These are phyloP conservation scores for Aspergillus carbonarius DNA, from an alignment of 2,329 filamentous ascomycete species.

Conservation along the genomic window DNA sequence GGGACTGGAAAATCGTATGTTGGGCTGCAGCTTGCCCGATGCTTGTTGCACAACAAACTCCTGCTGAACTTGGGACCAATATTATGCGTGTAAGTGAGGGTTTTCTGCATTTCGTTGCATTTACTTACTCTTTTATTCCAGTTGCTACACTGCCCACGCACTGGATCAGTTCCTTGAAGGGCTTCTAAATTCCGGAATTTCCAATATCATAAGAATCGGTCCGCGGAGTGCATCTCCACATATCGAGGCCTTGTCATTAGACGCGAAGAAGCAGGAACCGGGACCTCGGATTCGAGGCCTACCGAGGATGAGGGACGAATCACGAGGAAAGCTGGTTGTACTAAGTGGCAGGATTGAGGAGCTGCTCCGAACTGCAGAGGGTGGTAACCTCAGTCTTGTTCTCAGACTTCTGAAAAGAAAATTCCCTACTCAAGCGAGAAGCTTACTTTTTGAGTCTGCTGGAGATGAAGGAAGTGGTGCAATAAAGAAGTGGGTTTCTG, in stretches of 20 bases:
- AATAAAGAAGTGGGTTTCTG: neutral
- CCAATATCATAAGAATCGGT: conserved; percentile 7
- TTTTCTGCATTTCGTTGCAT: neutral
- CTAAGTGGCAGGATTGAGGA: neutral
- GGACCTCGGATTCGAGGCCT: neutral
- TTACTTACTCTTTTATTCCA: neutral
- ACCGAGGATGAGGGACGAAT: neutral
- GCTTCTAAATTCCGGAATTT: conserved; percentile 1
- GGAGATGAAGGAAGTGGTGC: neutral
- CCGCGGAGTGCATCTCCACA: neutral
- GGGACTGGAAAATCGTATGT: conserved; percentile 29
- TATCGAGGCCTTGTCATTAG: neutral
- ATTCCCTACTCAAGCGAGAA: neutral
- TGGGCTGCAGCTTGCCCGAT: conserved; percentile 22
- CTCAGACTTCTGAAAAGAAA: neutral
- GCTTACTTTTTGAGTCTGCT: neutral
- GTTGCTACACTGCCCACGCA: conserved; percentile 13
- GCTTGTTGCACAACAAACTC: conserved; percentile 14
- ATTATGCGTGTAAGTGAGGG: conserved; percentile 3
- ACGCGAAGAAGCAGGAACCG: neutral
- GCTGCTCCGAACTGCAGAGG: neutral
- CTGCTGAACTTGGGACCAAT: neutral
- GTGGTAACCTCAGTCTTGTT: neutral
- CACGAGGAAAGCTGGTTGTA: neutral
- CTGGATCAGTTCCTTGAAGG: conserved; percentile 12